Evolutionary conservation across 441 rosid genomes (phyloP), one percentile per base, ranked within the genome.

Genomic region (Euphorbia corollata): DNA sequence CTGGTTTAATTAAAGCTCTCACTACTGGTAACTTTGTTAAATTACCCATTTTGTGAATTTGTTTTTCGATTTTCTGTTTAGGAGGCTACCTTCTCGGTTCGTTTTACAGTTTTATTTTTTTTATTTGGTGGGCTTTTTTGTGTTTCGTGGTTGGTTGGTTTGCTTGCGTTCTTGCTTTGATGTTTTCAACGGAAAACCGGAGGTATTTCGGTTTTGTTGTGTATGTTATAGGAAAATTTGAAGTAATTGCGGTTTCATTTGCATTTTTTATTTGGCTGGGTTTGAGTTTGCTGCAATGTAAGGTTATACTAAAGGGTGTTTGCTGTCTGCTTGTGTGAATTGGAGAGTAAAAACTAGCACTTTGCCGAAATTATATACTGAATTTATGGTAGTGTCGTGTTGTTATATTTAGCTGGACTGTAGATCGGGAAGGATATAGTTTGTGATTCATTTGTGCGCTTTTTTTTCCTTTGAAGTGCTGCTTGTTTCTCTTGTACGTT

Each of bases 1-100:
- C 84, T 59, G 94, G 82, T 72, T 74, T 86, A 74, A 74, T 88
- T 70, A 88, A 82, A 70, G 94, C 94, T 32, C 84, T 88, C 51
- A 86, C 91, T 78, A 74, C 80, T 47, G 89, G 94, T 75, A 61
- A 61, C 8, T 10, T 18, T 41, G 8, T 38, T 38, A 34, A 19
- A 12, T 2, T 1, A 16, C 18, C 19, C 3, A 32, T 4, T 18
- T 15, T 61, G 9, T 27, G 32, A 27, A 27, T 27, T 27, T 27
- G 32, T 27, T 27, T 1, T 27, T 27, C 1, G 32, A 1, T 27
- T 27, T 27, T 27, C 32, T 27, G 32, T 27, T 27, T 27, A 1
- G 32, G 32, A 27, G 32, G 32, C 32, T 8, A 41, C 11, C 11
- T 41, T 2, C 47, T 41, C 12, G 12, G 47, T 41, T 41, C 47